Evolutionary conservation across 257 asterid species (phyloP).

Genomic region (Agastache rugosa): DNA sequence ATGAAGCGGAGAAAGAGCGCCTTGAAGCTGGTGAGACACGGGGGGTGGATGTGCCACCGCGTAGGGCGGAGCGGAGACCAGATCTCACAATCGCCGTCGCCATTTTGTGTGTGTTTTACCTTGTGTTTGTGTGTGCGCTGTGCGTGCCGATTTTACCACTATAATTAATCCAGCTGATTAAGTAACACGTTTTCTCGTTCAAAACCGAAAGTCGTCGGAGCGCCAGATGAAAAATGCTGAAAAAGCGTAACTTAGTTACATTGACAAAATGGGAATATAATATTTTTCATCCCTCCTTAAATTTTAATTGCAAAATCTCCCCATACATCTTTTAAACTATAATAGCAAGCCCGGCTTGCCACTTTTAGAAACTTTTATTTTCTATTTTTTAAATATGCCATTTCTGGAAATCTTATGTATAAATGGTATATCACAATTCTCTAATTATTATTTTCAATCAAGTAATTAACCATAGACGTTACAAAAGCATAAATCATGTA

Average conservation of each 20-base stretch:
- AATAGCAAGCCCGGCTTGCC: too few species aligned
- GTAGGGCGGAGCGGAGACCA: constrained; percentile 77
- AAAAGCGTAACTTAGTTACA: not conserved
- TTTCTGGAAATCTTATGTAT: too few species aligned
- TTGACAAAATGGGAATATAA: not conserved
- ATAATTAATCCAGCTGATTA: not conserved
- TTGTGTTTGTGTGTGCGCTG: not conserved
- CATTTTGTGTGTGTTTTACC: constrained; percentile 46
- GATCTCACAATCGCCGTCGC: constrained; percentile 88
- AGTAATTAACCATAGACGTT: too few species aligned
- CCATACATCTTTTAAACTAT: too few species aligned
- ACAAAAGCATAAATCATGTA: too few species aligned
- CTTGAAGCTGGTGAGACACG: constrained; percentile 55
- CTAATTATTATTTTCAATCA: too few species aligned
- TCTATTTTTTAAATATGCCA: too few species aligned
- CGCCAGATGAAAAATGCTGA: not conserved
- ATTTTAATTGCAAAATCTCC: not conserved
- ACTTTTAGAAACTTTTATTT: too few species aligned
- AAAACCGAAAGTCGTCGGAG: constrained; percentile 26
- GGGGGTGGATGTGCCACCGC: constrained; percentile 60
- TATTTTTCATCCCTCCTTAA: not conserved
- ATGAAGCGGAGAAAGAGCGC: constrained; percentile 69
- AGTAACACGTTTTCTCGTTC: constrained; percentile 14
- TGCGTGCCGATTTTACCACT: not conserved
- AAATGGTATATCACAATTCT: too few species aligned